Base-by-base conservation (phyloP, 148 eudicot species). In the Mesembryanthemum crystallinum region DNA sequence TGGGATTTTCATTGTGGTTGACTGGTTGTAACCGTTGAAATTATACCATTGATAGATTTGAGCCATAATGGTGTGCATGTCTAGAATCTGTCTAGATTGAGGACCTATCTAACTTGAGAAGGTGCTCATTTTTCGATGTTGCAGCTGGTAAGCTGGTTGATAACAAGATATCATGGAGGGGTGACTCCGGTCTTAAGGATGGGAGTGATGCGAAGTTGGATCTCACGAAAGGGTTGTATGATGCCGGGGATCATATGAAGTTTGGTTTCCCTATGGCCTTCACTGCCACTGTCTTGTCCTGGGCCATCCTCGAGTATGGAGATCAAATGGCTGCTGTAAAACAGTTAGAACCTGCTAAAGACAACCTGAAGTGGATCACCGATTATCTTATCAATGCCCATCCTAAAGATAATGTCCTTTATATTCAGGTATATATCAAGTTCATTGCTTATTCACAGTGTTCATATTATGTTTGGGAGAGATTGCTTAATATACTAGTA, bases 161-260 rank as follows among this genome's bases (percentile, higher is more conserved):
- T 70, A 90, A 95, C 66, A 49, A 73, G 62, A 90, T 95, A 69
- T 18, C 86, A 13, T 95, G 98, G 98, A 95, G 98, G 70, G 98
- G 98, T 8, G 90, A 95, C 80, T 95, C 98, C 8, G 97, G 87
- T 11, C 77, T 92, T 10, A 42, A 85, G 4, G 98, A 95, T 74
- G 98, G 98, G 6, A 89, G 72, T 6, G 82, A 87, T 32, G 96
- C 84, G 8, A 85, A 81, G 21, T 58, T 95, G 78, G 96, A 95
- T 81, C 96, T 95, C 33, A 84, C 97, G 0, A 90, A 95, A 85
- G 99, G 99, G 72, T 75, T 95, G 88, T 95, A 90, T 55, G 97
- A 95, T 88, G 99, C 99, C 51, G 99, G 99, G 35, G 99, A 95
- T 83, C 96, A 90, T 71, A 89, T 95, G 89, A 95, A 95, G 79